Evolutionary conservation across 176 grass and related monocot species (phyloP), one percentile per base, ranked within the genome.

Genomic region (Hordeum marinum): DNA sequence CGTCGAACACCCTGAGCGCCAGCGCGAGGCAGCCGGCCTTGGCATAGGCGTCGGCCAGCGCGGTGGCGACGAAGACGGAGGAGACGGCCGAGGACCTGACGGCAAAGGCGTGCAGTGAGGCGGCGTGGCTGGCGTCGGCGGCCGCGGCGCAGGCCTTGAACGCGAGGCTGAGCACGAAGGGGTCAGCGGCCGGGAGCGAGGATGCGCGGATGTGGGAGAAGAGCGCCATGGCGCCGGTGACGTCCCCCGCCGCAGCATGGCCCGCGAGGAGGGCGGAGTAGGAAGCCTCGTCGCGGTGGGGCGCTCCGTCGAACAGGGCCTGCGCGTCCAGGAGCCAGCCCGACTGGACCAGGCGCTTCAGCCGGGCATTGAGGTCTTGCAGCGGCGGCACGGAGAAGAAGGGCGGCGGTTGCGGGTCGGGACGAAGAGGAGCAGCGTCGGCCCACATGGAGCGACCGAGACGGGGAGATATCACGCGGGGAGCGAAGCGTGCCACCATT

Each of bases 1-100:
- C 93, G 40, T 90, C 88, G 85, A 95, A 82, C 88, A 88, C 21
- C 57, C 58, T 72, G 21, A 95, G 74, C 23, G 85, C 85, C 25
- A 31, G 48, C 1, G 11, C 31, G 26, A 81, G 75, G 34, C 32
- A 18, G 14, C 90, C 90, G 4, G 63, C 32, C 67, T 92, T 95
- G 77, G 90, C 91, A 58, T 95, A 95, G 63, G 85, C 87, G 71
- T 95, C 90, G 2, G 82, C 79, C 4, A 95, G 80, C 26, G 93
- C 82, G 7, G 93, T 92, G 59, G 82, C 80, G 11, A 92, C 90
- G 75, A 86, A 92, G 41, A 92, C 85, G 21, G 93, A 92, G 23
- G 55, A 75, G 0, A 69, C 25, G 61, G 74, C 41, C 20, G 50
- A 82, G n/a, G 90, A 90, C 40, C 82, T 87, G 29, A 95, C 45